phyloP scores from a whole-genome alignment of 78 protist genomes.

The Diacronema lutheri region DNA sequence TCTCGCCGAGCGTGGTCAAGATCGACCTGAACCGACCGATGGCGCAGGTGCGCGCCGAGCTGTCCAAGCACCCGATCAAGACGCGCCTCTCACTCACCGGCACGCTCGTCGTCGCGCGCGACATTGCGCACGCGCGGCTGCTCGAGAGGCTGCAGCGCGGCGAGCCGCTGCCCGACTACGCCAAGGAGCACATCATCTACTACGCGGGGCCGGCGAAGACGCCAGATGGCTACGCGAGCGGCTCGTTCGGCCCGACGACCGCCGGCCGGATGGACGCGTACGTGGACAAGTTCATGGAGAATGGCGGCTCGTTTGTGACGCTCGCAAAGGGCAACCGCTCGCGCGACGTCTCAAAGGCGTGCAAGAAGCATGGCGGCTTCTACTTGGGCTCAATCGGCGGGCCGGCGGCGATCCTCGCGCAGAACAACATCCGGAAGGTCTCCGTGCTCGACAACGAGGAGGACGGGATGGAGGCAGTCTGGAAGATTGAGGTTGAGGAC shows the following conservation, averaged over 20 bases:
- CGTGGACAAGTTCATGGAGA: slow-evolving; percentile 52
- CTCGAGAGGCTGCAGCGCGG: slow-evolving; percentile 45
- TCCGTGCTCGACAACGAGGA: slow-evolving; percentile 74
- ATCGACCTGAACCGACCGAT: slow-evolving; percentile 72
- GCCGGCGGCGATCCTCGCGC: slow-evolving; percentile 76
- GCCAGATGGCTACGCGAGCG: slow-evolving; percentile 65
- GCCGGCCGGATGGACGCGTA: slow-evolving; percentile 86
- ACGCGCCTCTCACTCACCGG: slow-evolving; percentile 61
- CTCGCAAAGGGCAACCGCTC: slow-evolving; percentile 84
- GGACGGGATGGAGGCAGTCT: slow-evolving; percentile 85
- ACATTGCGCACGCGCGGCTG: slow-evolving; percentile 80
- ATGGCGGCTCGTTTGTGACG: slow-evolving; percentile 11
- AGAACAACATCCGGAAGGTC: slow-evolving; percentile 36
- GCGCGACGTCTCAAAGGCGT: slow-evolving; percentile 66
- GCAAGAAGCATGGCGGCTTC: slow-evolving; percentile 82
- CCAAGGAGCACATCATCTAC: slow-evolving; percentile 66
- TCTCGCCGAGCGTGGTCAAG: slow-evolving; percentile 56
- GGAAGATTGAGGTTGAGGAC: slow-evolving; percentile 79
- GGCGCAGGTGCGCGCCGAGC: slow-evolving; percentile 35
- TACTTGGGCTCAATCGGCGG: slow-evolving; percentile 91
- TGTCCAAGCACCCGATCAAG: slow-evolving; percentile 38
- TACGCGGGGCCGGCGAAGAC: slow-evolving; percentile 83
- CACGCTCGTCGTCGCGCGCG: slow-evolving; percentile 83
- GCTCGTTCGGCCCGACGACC: slow-evolving; percentile 83
- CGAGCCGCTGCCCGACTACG: slow-evolving; percentile 54